Base-by-base conservation (phyloP, 2,329 filamentous ascomycete genomes). In the Curvularia lunata region DNA sequence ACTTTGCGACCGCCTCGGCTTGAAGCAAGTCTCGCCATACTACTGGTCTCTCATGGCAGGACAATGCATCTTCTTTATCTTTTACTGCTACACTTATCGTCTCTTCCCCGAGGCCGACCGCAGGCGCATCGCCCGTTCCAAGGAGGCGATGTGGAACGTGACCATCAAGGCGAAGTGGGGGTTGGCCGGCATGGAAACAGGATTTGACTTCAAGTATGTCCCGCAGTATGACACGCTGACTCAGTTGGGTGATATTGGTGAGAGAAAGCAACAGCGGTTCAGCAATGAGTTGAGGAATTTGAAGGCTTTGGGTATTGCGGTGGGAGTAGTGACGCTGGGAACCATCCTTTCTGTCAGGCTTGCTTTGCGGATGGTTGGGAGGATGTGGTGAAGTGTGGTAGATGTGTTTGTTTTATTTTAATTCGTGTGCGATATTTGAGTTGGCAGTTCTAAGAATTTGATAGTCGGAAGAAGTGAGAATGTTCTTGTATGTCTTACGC, bases 151-250 rank as follows among this genome's bases (percentile, higher is more conserved):
- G 61, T 89, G 85, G 72, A 78, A 81, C 18, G 73, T 89, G 2
- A 82, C 90, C 16, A 83, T 88, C n/a, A 81, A 88, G 55, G 84
- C 85, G 54, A 86, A 87, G 52, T 85, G 81, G 54, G 89, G 87
- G 0, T 79, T 93, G 7, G 86, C 76, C 10, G 81, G 88, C 0
- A 79, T 83, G 46, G 83, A 87, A 66, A 85, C 84, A 1, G 80
- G 78, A 8, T 92, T 92, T 68, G 85, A 88, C 19, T 89, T 92
- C 76, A 89, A 91, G 70, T 90, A 89, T 68, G 79, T 89, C 9
- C 88, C 89, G 0, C 78, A 84, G 62, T 82, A 83, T 48, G 71
- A 77, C 48, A 83, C 81, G 8, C 75, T 81, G 12, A 85, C 83
- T 4, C 77, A 80, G 46, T 74, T 82, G 74, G 80, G 79, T 1